These are phyloP conservation scores for Adansonia digitata DNA, from an alignment of 345 rosid species.

Conservation along the genomic window DNA sequence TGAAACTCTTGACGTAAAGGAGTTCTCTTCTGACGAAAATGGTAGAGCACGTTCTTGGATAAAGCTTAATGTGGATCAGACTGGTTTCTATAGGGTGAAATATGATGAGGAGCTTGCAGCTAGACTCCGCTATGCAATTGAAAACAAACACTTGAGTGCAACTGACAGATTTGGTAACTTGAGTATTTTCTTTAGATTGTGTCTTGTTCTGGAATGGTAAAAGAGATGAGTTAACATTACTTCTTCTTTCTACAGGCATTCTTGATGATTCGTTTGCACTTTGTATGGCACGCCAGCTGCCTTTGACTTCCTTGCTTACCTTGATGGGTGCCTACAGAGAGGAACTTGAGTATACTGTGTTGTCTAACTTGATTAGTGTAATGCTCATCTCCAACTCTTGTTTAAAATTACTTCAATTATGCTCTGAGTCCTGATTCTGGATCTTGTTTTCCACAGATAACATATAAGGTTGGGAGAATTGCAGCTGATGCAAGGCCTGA, in stretches of 20 bases:
- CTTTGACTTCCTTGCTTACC: conserved; percentile 75
- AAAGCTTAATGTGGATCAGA: conserved; percentile 74
- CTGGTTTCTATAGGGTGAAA: conserved; percentile 94
- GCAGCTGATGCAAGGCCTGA: conserved; percentile 69
- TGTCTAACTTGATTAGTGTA: conserved; percentile 80
- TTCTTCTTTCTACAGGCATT: conserved; percentile 47
- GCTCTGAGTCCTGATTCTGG: conserved; percentile 18
- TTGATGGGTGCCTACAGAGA: conserved; percentile 70
- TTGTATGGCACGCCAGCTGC: conserved; percentile 82
- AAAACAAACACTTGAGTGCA: conserved; percentile 52
- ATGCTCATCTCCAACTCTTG: conserved; percentile 19
- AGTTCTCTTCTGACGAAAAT: conserved; percentile 24
- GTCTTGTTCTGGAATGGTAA: conserved; percentile 5
- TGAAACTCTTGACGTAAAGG: conserved; percentile 41
- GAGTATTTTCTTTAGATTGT: conserved; percentile 1
- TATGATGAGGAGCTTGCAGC: conserved; percentile 79
- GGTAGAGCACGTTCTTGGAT: conserved; percentile 44
- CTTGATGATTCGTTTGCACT: conserved; percentile 93
- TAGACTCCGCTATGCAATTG: conserved; percentile 65
- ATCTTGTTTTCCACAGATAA: conserved; percentile 49
- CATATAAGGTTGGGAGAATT: conserved; percentile 64
- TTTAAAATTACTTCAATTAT: conserved; percentile 6
- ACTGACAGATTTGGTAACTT: conserved; percentile 78
- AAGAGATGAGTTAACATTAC: conserved; percentile 12
- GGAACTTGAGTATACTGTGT: conserved; percentile 75